Evolutionary conservation across 2,329 filamentous ascomycete genomes (phyloP), one percentile per base, ranked within the genome.

Genomic region (Nigrospora osmanthi): DNA sequence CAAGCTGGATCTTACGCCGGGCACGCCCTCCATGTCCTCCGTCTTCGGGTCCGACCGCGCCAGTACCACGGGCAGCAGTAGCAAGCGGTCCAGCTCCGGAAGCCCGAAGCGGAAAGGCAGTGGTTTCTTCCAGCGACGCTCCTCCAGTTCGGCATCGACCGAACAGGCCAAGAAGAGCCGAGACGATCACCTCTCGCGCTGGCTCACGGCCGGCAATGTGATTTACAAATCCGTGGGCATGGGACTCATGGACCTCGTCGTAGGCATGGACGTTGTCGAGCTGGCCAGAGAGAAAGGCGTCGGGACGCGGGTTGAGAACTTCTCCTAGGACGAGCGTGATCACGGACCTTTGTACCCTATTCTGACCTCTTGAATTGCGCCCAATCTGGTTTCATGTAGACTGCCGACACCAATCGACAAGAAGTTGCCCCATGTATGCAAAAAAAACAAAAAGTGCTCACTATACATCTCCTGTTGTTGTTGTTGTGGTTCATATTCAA

Each of bases 221-320:
- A 73, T 85, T 9, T 85, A 84, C 58, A 85, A 85, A 68, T 80
- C 77, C 49, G 81, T 85, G 0, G 81, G 81, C 0, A 60, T 85
- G 40, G 81, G 80, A 0, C 58, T 84, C 42, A 84, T 85, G 80
- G 81, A 85, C 54, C 60, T 85, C 17, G 73, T 78, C 1, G 75
- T 83, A 2, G 81, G 80, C 13, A 69, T 71, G 53, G 73, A 81
- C 44, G 50, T 85, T 40, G 59, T 85, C 15, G 63, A 70, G 47
- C 58, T 82, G 49, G 81, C 81, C 1, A 67, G 67, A 36, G 64
- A 71, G 42, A 80, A 72, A 59, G 67, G 70, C 0, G 59, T 83
- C 11, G 81, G 81, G 7, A 75, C 67, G 10, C 64, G 64, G 9
- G 62, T 84, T 23, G 64, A 72, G 19, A 70, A 68, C 3, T 82